phyloP scores from a whole-genome alignment of 192 early-diverging fungal genomes.

The Fimicolochytrium jonesii region DNA sequence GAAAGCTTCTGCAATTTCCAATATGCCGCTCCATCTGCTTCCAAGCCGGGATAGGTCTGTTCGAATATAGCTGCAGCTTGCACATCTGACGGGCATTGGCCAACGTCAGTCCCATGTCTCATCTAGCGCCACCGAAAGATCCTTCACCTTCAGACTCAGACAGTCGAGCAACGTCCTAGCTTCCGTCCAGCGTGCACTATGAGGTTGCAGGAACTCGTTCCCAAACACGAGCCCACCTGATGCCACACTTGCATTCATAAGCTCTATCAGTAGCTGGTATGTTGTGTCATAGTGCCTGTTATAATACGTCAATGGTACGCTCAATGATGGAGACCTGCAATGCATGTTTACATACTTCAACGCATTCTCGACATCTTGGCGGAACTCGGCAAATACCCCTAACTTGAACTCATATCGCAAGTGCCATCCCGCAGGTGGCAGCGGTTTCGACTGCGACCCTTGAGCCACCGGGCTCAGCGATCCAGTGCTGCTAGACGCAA shows the following conservation, averaged over 20 bases:
- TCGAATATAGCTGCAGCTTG: slow-evolving; percentile 65
- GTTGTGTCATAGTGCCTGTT: slow-evolving; percentile 63
- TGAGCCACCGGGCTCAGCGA: background rate
- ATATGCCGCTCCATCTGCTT: slow-evolving; percentile 69
- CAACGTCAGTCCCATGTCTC: background rate
- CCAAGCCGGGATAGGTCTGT: slow-evolving; percentile 64
- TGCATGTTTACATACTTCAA: slow-evolving; percentile 26
- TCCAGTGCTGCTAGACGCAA: background rate
- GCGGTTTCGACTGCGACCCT: slow-evolving; percentile 12
- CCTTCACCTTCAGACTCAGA: slow-evolving; percentile 68
- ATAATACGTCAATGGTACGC: background rate
- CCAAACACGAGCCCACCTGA: slow-evolving; percentile 19
- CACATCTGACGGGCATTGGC: slow-evolving; percentile 57
- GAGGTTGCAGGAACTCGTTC: slow-evolving; percentile 40
- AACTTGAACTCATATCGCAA: slow-evolving; percentile 77
- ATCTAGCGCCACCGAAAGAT: background rate
- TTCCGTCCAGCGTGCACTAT: slow-evolving; percentile 66
- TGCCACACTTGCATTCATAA: slow-evolving; percentile 43
- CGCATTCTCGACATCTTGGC: slow-evolving; percentile 48
- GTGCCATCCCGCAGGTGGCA: slow-evolving; percentile 61
- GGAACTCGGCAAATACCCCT: slow-evolving; percentile 51
- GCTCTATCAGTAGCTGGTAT: slow-evolving; percentile 62
- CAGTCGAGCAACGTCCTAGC: slow-evolving; percentile 68
- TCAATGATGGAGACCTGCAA: slow-evolving; percentile 5
- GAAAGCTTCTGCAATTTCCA: slow-evolving; percentile 55